A percentile compares a stretch with the other conserved stretches of the same genome.
Conservation (phyloP, 176 grass and related monocot species). For the Hordeum marinum region DNA sequence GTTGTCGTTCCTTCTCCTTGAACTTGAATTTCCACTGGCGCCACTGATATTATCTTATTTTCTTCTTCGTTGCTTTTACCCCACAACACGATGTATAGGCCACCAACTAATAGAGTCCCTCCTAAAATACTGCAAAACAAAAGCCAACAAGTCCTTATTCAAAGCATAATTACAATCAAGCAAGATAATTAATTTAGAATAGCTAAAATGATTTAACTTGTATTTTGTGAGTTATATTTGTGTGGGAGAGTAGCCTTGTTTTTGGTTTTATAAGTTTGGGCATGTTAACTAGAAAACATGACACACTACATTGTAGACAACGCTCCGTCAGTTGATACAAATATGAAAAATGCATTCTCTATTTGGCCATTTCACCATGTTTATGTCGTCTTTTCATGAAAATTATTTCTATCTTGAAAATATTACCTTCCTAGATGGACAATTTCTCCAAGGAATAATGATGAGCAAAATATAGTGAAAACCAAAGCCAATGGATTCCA, state of each 20-base stretch:
- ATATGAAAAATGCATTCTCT: background rate
- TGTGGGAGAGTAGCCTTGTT: background rate
- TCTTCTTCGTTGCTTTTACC: background rate
- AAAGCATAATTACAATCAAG: background rate
- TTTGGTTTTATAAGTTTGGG: background rate
- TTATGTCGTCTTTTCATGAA: background rate
- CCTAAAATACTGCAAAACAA: background rate
- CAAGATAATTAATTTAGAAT: background rate
- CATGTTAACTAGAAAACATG: background rate
- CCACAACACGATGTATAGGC: background rate
- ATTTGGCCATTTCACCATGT: background rate
- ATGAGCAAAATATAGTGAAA: conserved; percentile 56
- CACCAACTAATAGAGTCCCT: background rate
- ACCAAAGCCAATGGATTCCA: conserved; percentile 52
- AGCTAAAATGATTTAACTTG: background rate
- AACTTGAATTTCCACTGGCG: background rate
- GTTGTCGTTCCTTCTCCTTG: background rate
- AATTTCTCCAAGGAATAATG: conserved; percentile 52
- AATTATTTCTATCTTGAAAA: background rate
- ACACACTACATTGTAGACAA: too few species aligned
- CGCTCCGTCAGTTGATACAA: background rate
- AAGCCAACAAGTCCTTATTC: background rate
- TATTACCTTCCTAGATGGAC: conserved; percentile 48
- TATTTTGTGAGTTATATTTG: background rate
- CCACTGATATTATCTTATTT: background rate